Evolutionary conservation across 225 moss, liverwort and hornwort genomes (phyloP).

Genomic region (Antitrichia curtipendula): DNA sequence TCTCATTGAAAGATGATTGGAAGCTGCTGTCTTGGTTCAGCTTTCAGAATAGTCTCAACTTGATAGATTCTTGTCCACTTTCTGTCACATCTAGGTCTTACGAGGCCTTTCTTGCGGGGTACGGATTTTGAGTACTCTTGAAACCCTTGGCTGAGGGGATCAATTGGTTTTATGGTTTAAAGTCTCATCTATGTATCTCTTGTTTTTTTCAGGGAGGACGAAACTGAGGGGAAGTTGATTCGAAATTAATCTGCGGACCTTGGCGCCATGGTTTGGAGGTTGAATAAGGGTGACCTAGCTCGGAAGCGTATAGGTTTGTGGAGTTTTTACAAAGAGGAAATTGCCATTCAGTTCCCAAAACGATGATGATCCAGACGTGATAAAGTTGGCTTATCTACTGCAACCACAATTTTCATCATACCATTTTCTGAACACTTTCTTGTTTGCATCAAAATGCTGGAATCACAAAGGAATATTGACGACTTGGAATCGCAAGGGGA

Average conservation of each 20-base stretch:
- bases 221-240: not conserved
- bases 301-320: not conserved
- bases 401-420: not conserved
- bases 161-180: not conserved
- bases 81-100: not conserved
- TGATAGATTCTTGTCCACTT: not conserved
- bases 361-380: not conserved
- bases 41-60: not conserved
- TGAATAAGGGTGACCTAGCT: conserved; percentile 2
- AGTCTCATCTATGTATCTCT: not conserved
- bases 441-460: conserved; percentile 1
- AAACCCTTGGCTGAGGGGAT: not conserved
- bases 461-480: not conserved
- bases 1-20: not conserved
- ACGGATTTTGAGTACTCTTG: not conserved
- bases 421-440: not conserved
- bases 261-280: conserved; percentile 1
- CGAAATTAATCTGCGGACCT: not conserved
- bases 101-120: not conserved
- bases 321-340: not conserved
- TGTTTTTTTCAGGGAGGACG: not conserved
- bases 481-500: not conserved
- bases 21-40: not conserved
- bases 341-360: not conserved
- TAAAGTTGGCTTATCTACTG: not conserved